Evolutionary conservation across 2,329 filamentous ascomycete genomes (phyloP).

Genomic region (Penicillium decumbens): DNA sequence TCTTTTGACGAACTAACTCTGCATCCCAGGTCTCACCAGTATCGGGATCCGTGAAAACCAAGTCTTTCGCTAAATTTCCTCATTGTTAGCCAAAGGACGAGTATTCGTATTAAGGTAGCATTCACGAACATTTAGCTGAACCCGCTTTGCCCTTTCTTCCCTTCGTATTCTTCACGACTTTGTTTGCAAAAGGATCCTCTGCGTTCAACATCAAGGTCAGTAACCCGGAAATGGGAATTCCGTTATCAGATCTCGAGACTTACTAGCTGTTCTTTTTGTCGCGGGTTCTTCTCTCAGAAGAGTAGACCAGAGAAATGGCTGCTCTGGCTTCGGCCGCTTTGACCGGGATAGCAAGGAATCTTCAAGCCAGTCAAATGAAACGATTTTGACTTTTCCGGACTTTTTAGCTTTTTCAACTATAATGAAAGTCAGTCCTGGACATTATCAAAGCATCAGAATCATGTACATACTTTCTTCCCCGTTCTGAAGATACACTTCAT

Average conservation of each 20-base stretch:
- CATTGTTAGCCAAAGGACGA: no score
- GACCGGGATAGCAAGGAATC: slow-evolving; percentile 39
- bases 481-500: slow-evolving; percentile 55
- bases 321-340: slow-evolving; percentile 32
- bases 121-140: not conserved
- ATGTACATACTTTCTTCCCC: slow-evolving; percentile 37
- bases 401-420: slow-evolving; percentile 41
- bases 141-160: not conserved
- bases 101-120: not conserved
- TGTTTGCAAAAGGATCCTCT: slow-evolving; percentile 2
- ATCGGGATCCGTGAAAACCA: slow-evolving; percentile 58
- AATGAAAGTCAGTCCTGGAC: slow-evolving; percentile 14
- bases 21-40: slow-evolving; percentile 61
- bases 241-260: not conserved
- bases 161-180: not conserved
- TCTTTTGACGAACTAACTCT: slow-evolving; percentile 51
- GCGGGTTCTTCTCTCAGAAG: slow-evolving; percentile 23
- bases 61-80: slow-evolving; percentile 52
- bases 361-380: slow-evolving; percentile 47
- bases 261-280: not conserved
- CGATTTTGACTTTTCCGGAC: slow-evolving; percentile 40
- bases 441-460: not conserved
- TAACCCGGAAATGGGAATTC: not conserved
- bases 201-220: not conserved
- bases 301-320: slow-evolving; percentile 38